Percentiles rank a stretch among this genome's conserved stretches.
Conservation (phyloP, 805 yeast genomes). For the Metschnikowia anglica region DNA sequence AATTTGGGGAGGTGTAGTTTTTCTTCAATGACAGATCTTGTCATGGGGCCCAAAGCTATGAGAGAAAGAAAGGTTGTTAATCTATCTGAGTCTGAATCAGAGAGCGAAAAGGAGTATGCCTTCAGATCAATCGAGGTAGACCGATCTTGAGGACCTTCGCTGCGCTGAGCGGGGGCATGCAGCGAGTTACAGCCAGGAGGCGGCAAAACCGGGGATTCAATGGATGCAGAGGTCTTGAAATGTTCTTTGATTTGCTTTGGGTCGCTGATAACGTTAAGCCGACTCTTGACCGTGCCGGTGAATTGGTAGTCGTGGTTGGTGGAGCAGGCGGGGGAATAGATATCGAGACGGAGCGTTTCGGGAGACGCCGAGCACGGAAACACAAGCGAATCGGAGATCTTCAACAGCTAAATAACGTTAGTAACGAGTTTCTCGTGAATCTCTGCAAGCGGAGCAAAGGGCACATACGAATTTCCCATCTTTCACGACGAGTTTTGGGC, state of each 20-base stretch:
- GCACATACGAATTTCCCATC: conserved; percentile 36
- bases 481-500: conserved; percentile 37
- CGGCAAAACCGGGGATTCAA: neutral
- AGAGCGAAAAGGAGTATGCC: conserved; percentile 12
- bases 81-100: conserved; percentile 12
- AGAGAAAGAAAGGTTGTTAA: conserved; percentile 16
- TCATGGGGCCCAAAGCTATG: conserved; percentile 22
- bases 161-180: neutral
- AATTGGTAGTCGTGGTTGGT: conserved; percentile 18
- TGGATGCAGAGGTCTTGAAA: conserved; percentile 3
- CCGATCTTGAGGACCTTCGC: conserved; percentile 1
- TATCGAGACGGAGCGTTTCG: conserved; percentile 38
- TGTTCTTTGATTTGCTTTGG: conserved; percentile 28
- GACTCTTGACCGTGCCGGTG: conserved; percentile 33
- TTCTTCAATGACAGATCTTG: conserved; percentile 10
- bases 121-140: conserved; percentile 11
- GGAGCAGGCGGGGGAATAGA: conserved; percentile 25
- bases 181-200: conserved; percentile 1
- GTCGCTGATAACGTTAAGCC: conserved; percentile 34
- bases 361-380: conserved; percentile 36
- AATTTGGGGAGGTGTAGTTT: conserved; percentile 8
- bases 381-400: conserved; percentile 25
- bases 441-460: neutral
- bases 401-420: conserved; percentile 32
- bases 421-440: neutral